phyloP scores from a whole-genome alignment of 192 early-diverging fungal species.

The Coemansia sp. region DNA sequence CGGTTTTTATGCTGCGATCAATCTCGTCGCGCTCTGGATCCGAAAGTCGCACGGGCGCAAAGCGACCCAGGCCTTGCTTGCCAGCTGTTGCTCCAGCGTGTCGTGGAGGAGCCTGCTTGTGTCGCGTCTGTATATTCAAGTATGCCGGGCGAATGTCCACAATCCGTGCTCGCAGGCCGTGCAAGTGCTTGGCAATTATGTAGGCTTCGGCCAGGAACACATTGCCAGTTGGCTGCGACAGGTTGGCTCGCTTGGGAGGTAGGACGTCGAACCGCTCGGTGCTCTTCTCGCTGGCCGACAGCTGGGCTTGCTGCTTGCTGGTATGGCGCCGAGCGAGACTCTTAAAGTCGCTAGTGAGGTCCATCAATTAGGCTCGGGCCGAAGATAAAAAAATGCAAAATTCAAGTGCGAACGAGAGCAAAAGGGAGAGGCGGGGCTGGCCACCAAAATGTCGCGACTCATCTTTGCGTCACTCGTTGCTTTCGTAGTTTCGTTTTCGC shows the following conservation, averaged over 20 bases:
- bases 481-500: too few relatives aligned
- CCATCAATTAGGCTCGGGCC: slow-evolving; percentile 15
- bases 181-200: slow-evolving; percentile 60
- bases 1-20: slow-evolving; percentile 63
- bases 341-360: slow-evolving; percentile 34
- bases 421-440: not conserved
- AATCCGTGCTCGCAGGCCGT: slow-evolving; percentile 56
- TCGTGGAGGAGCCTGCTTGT: slow-evolving; percentile 5
- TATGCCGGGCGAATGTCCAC: slow-evolving; percentile 60
- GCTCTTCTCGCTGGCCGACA: slow-evolving; percentile 9
- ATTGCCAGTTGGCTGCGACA: slow-evolving; percentile 38
- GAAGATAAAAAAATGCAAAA: not conserved
- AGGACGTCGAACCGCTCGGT: slow-evolving; percentile 26
- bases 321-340: slow-evolving; percentile 13
- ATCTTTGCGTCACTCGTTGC: too few relatives aligned
- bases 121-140: slow-evolving; percentile 41
- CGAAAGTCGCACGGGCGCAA: slow-evolving; percentile 42
- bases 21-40: slow-evolving; percentile 72
- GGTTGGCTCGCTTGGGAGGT: slow-evolving; percentile 29
- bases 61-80: not conserved
- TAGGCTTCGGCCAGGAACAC: slow-evolving; percentile 63
- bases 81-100: not conserved
- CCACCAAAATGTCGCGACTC: not conserved
- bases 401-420: not conserved
- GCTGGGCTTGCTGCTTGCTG: slow-evolving; percentile 2